These are phyloP conservation scores for Didymella segeticola DNA, from an alignment of 2,329 filamentous ascomycete genomes.

Conservation along the genomic window DNA sequence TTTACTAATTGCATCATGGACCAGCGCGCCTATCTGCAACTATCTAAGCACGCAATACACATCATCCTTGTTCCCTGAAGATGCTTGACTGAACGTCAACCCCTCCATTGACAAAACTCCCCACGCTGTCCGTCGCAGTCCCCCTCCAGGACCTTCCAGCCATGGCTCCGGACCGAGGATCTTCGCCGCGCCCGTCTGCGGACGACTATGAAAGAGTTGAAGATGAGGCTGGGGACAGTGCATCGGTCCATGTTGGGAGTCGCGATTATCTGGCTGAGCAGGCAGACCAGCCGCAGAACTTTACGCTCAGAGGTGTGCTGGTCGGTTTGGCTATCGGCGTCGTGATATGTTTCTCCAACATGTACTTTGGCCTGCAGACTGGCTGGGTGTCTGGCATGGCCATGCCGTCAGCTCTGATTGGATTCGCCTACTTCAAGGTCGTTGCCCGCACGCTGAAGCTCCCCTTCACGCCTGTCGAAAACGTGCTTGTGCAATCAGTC, in stretches of 20 bases:
- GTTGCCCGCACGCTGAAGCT: constrained; percentile 74
- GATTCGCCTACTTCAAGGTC: constrained; percentile 90
- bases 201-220: constrained; percentile 32
- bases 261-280: constrained; percentile 37
- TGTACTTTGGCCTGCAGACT: constrained; percentile 97
- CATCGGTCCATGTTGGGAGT: constrained; percentile 25
- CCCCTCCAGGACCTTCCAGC: constrained; percentile 27
- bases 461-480: constrained; percentile 93
- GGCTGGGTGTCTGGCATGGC: constrained; percentile 88
- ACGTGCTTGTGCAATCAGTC: constrained; percentile 95
- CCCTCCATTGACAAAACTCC: not conserved
- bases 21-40: constrained; percentile 20
- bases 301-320: constrained; percentile 80
- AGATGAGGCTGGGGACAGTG: constrained; percentile 23
- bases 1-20: constrained; percentile 29
- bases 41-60: constrained; percentile 30
- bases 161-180: constrained; percentile 48
- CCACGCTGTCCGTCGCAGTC: constrained; percentile 29
- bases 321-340: constrained; percentile 85
- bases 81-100: constrained; percentile 19
- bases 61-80: constrained; percentile 10
- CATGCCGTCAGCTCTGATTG: constrained; percentile 93
- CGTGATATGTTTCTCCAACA: constrained; percentile 94
- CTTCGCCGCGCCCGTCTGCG: constrained; percentile 21
- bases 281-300: constrained; percentile 66